Evolutionary conservation across 2,329 filamentous ascomycete species (phyloP).

Genomic region (Alternaria longipes): DNA sequence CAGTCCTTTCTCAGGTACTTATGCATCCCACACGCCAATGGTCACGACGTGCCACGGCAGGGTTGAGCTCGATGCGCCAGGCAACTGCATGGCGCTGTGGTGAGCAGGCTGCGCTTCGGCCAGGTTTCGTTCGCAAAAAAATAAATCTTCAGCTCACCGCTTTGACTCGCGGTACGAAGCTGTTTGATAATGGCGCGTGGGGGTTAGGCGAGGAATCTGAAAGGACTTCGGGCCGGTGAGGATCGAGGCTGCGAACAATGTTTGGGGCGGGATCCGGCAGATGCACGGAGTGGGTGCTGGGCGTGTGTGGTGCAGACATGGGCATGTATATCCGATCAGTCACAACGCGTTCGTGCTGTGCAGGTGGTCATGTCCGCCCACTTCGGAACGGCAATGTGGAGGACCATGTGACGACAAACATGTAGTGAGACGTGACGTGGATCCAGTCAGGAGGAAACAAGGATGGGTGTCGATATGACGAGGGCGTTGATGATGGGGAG

Average conservation of each 20-base stretch:
- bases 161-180: conserved; percentile 16
- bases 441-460: conserved; percentile 15
- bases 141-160: conserved; percentile 10
- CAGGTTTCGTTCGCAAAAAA: no score
- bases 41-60: conserved; percentile 9
- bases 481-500: conserved; percentile 2
- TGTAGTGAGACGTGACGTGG: conserved; percentile 29
- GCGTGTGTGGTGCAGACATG: no score
- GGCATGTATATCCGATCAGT: background rate
- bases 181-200: conserved; percentile 51
- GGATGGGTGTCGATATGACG: conserved; percentile 4
- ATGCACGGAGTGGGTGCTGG: background rate
- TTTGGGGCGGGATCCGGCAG: conserved; percentile 11
- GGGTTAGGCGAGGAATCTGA: conserved; percentile 33
- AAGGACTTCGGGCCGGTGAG: conserved; percentile 23
- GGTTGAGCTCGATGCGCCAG: background rate
- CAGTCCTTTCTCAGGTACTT: conserved; percentile 41
- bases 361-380: conserved; percentile 14
- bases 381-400: background rate
- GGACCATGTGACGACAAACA: conserved; percentile 4
- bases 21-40: conserved; percentile 31
- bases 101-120: background rate
- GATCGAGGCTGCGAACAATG: conserved; percentile 19
- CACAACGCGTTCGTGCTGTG: background rate
- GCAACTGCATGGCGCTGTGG: background rate